A percentile compares a stretch with the other conserved stretches of the same genome.
Conservation (phyloP, 345 rosid genomes). For the Citrus trifoliata region DNA sequence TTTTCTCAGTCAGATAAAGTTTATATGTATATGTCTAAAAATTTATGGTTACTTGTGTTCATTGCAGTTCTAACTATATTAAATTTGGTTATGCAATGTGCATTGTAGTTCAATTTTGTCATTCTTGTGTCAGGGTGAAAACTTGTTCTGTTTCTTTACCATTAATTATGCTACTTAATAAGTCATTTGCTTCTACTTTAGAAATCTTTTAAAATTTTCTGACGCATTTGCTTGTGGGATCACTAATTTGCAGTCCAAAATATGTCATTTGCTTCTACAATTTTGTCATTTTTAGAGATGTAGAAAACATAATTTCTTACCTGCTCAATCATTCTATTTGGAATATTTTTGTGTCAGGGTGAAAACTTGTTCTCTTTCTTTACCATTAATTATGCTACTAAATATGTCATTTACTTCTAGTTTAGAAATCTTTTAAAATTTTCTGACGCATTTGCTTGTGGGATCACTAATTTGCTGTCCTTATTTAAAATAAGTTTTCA, state of each 20-base stretch:
- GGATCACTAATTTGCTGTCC: neutral
- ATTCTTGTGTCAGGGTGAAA: neutral
- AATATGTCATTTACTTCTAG: neutral
- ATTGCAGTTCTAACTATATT: neutral
- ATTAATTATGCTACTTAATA: neutral
- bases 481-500: neutral
- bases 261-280: neutral
- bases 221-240: slow-evolving; percentile 1
- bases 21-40: neutral
- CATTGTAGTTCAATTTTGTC: neutral
- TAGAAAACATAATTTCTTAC: neutral
- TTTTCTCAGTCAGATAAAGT: neutral
- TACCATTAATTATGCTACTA: neutral
- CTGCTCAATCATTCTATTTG: neutral
- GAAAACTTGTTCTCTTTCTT: neutral
- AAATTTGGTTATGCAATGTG: neutral
- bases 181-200: neutral
- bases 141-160: neutral
- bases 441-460: neutral
- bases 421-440: neutral
- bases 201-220: neutral
- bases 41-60: neutral
- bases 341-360: neutral
- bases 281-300: neutral
- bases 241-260: neutral